phyloP scores from a whole-genome alignment of 1,284 basidiomycete genomes.

The Exobasidium rhododendri region DNA sequence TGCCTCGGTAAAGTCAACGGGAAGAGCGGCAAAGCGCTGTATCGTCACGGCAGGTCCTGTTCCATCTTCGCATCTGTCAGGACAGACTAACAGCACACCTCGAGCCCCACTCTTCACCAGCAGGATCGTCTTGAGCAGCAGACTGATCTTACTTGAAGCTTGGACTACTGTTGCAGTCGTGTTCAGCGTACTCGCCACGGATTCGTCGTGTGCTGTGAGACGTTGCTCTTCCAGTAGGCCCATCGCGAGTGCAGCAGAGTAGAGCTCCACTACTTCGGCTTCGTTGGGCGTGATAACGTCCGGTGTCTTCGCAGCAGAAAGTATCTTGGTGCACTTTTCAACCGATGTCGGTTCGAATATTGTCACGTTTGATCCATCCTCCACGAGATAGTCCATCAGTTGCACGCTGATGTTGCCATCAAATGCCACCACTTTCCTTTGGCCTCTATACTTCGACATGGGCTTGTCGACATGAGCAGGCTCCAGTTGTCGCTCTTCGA shows the following conservation, averaged over 20 bases:
- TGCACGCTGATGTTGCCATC: slow-evolving; percentile 74
- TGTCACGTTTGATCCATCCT: slow-evolving; percentile 21
- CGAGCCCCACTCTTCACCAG: slow-evolving; percentile 31
- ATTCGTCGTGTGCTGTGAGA: background rate
- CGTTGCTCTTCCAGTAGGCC: slow-evolving; percentile 8
- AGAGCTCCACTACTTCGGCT: slow-evolving; percentile 26
- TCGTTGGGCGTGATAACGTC: slow-evolving; percentile 32
- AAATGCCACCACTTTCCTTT: slow-evolving; percentile 68
- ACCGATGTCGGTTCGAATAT: slow-evolving; percentile 76
- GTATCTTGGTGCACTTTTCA: slow-evolving; percentile 69
- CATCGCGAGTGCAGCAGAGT: slow-evolving; percentile 10
- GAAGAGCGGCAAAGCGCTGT: background rate
- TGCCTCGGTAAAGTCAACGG: background rate
- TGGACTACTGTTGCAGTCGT: background rate
- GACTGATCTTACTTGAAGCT: background rate
- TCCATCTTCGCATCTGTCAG: background rate
- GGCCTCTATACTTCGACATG: slow-evolving; percentile 57
- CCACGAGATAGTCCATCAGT: slow-evolving; percentile 62
- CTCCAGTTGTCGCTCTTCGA: slow-evolving; percentile 58
- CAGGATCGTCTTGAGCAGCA: slow-evolving; percentile 6
- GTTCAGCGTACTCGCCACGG: background rate
- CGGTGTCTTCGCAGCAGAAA: slow-evolving; percentile 58
- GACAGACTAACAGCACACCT: slow-evolving; percentile 15
- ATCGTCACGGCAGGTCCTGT: background rate
- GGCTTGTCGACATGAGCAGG: slow-evolving; percentile 53